Evolutionary conservation across 148 eudicot genomes (phyloP).

Genomic region (Rhododendron molle): DNA sequence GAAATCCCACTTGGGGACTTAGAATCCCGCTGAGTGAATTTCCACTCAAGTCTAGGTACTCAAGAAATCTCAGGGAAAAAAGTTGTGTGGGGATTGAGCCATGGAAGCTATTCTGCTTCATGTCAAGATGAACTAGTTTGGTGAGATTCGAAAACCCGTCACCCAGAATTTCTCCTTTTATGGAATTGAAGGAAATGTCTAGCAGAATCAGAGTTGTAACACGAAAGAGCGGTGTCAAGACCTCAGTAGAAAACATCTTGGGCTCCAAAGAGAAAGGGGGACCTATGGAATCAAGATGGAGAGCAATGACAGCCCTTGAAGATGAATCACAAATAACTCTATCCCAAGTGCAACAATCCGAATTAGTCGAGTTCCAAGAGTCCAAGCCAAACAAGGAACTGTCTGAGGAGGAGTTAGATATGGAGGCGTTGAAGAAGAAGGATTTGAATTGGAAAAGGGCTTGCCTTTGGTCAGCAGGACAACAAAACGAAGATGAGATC

Average conservation of each 20-base stretch:
- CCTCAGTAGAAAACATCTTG: constrained; percentile 4
- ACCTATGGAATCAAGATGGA: constrained; percentile 25
- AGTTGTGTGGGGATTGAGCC: constrained; percentile 38
- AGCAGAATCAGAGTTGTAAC: constrained; percentile 27
- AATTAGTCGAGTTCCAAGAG: constrained; percentile 34
- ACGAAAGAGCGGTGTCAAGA: constrained; percentile 35
- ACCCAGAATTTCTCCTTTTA: constrained; percentile 33
- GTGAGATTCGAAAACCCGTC: constrained; percentile 38
- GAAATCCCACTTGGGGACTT: constrained; percentile 23
- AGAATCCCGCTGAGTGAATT: constrained; percentile 32
- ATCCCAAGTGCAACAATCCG: constrained; percentile 45
- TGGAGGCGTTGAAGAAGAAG: constrained; percentile 17
- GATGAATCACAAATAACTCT: constrained; percentile 28
- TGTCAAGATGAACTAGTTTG: constrained; percentile 38
- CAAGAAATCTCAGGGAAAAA: constrained; percentile 25
- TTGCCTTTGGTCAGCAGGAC: constrained; percentile 40
- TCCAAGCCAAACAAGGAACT: constrained; percentile 20
- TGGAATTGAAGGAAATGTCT: constrained; percentile 33
- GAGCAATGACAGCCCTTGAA: constrained; percentile 23
- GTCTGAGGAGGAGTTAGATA: constrained; percentile 7
- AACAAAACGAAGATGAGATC: constrained; percentile 12
- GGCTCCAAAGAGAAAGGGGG: constrained; percentile 9
- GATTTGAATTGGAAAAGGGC: constrained; percentile 49
- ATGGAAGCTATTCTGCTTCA: constrained; percentile 32
- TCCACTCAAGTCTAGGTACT: constrained; percentile 41